Conservation (phyloP, 1,284 basidiomycete species). For the Trichosporon sp. region DNA sequence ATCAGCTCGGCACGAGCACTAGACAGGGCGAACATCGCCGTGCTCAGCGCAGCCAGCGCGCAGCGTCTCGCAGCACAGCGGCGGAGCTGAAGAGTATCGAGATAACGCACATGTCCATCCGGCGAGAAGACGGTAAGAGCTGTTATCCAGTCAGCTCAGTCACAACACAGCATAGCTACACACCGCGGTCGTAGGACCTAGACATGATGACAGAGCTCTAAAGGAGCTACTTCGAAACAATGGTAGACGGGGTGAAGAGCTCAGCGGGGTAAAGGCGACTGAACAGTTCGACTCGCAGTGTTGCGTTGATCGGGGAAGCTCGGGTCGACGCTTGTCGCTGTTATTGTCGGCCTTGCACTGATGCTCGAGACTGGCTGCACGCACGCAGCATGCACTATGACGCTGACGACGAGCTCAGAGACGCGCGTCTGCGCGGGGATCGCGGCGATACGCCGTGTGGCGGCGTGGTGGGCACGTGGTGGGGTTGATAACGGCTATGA, state of each 20-base stretch:
- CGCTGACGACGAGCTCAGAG: constrained; percentile 1
- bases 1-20: too few relatives aligned
- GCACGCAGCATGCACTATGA: not conserved
- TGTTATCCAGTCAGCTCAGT: constrained; percentile 14
- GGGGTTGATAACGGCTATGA: not conserved
- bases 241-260: not conserved
- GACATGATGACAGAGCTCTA: constrained; percentile 36
- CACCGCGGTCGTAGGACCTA: constrained; percentile 49
- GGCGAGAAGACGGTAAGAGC: constrained; percentile 87
- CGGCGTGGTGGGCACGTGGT: not conserved
- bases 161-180: constrained; percentile 11
- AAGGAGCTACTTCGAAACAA: too few relatives aligned
- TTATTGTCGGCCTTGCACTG: not conserved
- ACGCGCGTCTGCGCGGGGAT: not conserved
- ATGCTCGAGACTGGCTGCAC: too few relatives aligned
- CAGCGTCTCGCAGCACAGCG: too few relatives aligned
- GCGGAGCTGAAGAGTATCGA: too few relatives aligned
- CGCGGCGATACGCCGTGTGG: constrained; percentile 1
- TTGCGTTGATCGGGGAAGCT: not conserved
- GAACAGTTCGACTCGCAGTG: not conserved
- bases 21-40: too few relatives aligned
- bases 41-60: too few relatives aligned
- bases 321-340: not conserved
- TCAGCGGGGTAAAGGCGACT: not conserved
- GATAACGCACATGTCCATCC: constrained; percentile 66